These are phyloP conservation scores for Acanthamoeba healyi DNA, from an alignment of 208 protist species.

Conservation along the genomic window DNA sequence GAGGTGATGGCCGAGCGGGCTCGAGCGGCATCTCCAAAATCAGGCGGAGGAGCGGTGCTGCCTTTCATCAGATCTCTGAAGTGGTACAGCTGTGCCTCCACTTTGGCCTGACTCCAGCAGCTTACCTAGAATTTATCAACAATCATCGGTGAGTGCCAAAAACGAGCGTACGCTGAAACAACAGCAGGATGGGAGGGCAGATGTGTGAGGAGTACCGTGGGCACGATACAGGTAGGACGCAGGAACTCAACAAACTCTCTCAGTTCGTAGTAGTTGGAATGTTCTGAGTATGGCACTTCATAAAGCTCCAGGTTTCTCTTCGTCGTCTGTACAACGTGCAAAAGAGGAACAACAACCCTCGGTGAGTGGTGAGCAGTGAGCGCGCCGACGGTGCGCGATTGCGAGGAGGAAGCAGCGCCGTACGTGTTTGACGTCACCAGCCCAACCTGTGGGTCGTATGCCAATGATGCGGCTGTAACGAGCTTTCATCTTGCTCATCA, in stretches of 20 bases:
- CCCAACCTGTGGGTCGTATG: slow-evolving; percentile 43
- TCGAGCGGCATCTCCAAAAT: not conserved
- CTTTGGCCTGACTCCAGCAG: slow-evolving; percentile 39
- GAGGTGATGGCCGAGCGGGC: not conserved
- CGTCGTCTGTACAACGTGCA: not conserved
- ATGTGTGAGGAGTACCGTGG: slow-evolving; percentile 36
- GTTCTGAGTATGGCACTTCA: slow-evolving; percentile 77
- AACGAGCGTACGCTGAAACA: not conserved
- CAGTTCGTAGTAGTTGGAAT: slow-evolving; percentile 74
- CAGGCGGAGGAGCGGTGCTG: slow-evolving; percentile 5
- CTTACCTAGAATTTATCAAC: not conserved
- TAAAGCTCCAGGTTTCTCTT: slow-evolving; percentile 73
- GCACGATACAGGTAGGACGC: slow-evolving; percentile 53
- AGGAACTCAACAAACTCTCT: slow-evolving; percentile 75
- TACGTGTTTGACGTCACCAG: not conserved
- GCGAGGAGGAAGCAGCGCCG: too few relatives aligned
- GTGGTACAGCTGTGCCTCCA: slow-evolving; percentile 41
- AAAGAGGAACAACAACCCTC: not conserved
- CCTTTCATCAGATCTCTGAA: slow-evolving; percentile 55
- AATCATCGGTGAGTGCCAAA: not conserved
- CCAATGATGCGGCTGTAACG: slow-evolving; percentile 44
- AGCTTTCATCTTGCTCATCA: slow-evolving; percentile 24
- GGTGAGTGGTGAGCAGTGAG: not conserved
- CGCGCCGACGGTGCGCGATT: too few relatives aligned
- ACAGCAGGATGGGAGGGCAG: not conserved